Evolutionary conservation across 108 stramenopile genomes (phyloP).

Genomic region (Poteriospumella lacustris): DNA sequence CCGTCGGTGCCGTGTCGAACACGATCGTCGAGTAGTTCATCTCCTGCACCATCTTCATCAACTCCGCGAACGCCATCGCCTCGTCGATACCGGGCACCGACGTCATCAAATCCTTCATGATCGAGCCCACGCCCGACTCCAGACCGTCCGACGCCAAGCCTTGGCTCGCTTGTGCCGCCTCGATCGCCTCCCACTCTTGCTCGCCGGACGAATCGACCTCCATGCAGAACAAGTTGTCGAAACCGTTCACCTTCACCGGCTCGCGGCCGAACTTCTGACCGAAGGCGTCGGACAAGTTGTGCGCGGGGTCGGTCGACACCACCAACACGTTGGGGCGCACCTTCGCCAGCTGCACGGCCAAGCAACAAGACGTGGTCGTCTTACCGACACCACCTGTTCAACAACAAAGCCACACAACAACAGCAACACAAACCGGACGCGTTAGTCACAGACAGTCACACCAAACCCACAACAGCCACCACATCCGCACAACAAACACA

Average conservation of each 20-base stretch:
- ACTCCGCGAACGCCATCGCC: conserved; percentile 92
- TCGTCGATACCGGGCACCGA: conserved; percentile 98
- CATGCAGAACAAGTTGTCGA: conserved; percentile 91
- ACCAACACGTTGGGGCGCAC: conserved; percentile 63
- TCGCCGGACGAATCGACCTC: conserved; percentile 80
- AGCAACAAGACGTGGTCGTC: conserved; percentile 91
- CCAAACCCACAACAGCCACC: too few relatives aligned
- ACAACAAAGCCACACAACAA: neutral
- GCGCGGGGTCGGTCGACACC: conserved; percentile 96
- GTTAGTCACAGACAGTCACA: neutral
- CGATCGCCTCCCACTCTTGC: conserved; percentile 68
- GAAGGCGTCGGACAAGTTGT: conserved; percentile 96
- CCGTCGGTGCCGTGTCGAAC: conserved; percentile 98
- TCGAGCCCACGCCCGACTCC: conserved; percentile 59
- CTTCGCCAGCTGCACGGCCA: conserved; percentile 65
- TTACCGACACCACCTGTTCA: conserved; percentile 84
- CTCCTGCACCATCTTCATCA: conserved; percentile 86
- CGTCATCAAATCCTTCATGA: conserved; percentile 85
- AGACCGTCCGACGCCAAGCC: conserved; percentile 38
- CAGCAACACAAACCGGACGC: neutral
- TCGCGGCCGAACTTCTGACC: conserved; percentile 97
- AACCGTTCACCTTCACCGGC: conserved; percentile 90
- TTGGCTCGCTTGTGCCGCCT: conserved; percentile 60
- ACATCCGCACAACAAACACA: too few relatives aligned
- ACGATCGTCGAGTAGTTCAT: conserved; percentile 94